These are phyloP conservation scores for Exophiala spinifera DNA, from an alignment of 2,329 filamentous ascomycete species.

Conservation along the genomic window DNA sequence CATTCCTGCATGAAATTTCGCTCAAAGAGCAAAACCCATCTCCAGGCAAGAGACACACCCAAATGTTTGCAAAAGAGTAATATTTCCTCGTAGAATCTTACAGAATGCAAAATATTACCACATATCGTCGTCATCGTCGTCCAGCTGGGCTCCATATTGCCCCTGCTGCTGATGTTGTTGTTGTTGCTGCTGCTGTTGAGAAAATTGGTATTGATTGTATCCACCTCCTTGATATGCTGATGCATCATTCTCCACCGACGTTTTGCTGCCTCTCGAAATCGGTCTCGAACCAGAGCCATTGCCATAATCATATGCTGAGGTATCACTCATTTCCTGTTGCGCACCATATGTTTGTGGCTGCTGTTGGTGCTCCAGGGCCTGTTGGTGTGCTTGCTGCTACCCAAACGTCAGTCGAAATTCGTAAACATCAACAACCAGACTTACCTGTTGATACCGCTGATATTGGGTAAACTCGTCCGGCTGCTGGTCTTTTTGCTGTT, in stretches of 20 bases:
- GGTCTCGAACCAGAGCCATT: constrained; percentile 39
- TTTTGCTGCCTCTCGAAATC: constrained; percentile 38
- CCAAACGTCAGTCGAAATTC: constrained; percentile 14
- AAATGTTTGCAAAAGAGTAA: constrained; percentile 3
- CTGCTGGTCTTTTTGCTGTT: constrained; percentile 33
- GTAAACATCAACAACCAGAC: constrained; percentile 11
- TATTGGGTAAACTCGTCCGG: constrained; percentile 45
- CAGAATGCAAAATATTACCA: constrained; percentile 38
- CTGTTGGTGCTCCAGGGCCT: constrained; percentile 30
- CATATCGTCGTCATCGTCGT: constrained; percentile 49
- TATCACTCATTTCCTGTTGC: constrained; percentile 44
- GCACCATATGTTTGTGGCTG: constrained; percentile 11
- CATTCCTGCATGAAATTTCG: no score
- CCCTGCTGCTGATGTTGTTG: constrained; percentile 37
- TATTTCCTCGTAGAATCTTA: constrained; percentile 2
- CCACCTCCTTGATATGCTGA: constrained; percentile 31
- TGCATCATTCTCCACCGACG: constrained; percentile 39
- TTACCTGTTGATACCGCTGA: constrained; percentile 47
- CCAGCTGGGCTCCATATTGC: constrained; percentile 42
- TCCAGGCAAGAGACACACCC: background rate
- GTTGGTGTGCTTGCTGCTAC: constrained; percentile 33
- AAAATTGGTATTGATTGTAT: constrained; percentile 22
- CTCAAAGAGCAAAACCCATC: background rate
- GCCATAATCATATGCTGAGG: constrained; percentile 52
- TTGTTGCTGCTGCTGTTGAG: constrained; percentile 22